Base-by-base conservation (phyloP, 345 rosid genomes). In the Populus ilicifolia region DNA sequence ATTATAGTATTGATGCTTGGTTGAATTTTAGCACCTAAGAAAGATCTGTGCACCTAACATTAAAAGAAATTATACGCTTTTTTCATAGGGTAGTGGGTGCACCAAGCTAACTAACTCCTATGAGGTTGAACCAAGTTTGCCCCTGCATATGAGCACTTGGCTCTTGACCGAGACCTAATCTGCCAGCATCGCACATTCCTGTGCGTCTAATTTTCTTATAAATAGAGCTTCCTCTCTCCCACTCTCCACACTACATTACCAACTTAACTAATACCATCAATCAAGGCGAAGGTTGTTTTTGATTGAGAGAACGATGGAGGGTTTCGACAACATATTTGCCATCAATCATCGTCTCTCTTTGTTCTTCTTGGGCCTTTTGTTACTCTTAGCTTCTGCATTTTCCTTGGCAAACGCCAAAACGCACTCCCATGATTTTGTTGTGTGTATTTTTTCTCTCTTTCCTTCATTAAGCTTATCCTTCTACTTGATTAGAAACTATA, bases 391-490 rank as follows among this genome's bases (percentile, higher is more conserved):
- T 77, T 80, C 87, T 16, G 14, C 84, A 59, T 21, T 79, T 72
- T 82, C 87, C 74, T 68, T 74, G 11, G 88, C 82, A 13, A 73
- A 74, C 41, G 89, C 93, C 17, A 81, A 84, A 82, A 71, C 77
- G 74, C 93, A 89, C 67, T 52, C 75, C 65, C 94, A 93, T 83
- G 85, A 89, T n/a, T 95, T 95, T 71, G 89, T 93, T 70, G 98
- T 93, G 90, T 52, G 96, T 85, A 11, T 21, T 8, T 59, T 13
- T 62, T 67, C 23, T 68, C 25, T 12, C 4, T 7, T 30, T 78
- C 38, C 6, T 77, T 61, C 44, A 23, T 65, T 64, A 7, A 69
- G 36, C 70, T 59, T 71, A 73, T 48, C 56, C 21, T 23, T 67
- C 17, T 67, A 29, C 29, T 23, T 59, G 0, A 30, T 50, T 52